Evolutionary conservation across 2,329 filamentous ascomycete species (phyloP), one percentile per base, ranked within the genome.

Genomic region (Exophiala calicioides): DNA sequence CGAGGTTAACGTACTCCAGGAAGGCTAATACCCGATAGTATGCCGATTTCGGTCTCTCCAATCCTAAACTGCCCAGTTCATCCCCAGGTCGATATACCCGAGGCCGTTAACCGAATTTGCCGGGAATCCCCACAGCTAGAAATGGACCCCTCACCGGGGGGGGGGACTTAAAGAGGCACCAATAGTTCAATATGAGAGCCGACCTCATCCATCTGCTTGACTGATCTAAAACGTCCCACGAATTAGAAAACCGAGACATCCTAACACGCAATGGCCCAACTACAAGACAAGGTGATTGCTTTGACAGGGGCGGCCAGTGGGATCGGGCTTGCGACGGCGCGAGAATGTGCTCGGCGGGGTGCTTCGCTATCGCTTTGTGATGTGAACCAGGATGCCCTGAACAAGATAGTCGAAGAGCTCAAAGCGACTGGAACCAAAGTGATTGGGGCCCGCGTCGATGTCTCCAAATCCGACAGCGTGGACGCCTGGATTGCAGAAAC

Each of bases 291-390:
- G 57, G 68, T 77, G 35, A 68, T 77, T 44, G 71, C 71, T 41
- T 58, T 79, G 16, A 77, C 74, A 3, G 76, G 76, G 18, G 69
- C 70, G 10, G 70, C 70, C 2, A 67, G 66, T 4, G 76, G 76
- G 15, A 78, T 79, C 37, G 76, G 75, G 13, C 66, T 73, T 12
- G 70, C 69, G 10, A 72, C 73, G 6, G 70, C 75, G 8, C 63
- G 67, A 18, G 64, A 72, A 12, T 65, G 77, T 2, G 67, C 70
- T 44, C 55, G 60, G 1, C 63, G 65, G 16, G 75, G 75, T 15
- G 74, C 74, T 2, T 62, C 50, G 3, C 55, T 79, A 4, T 74
- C 75, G 3, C 61, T 79, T 3, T 73, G 70, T 5, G 77, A 79
- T 53, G 62, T 78, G 33, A 65, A 71, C 31, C 49, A 61, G 6